These are phyloP conservation scores for Salix arbutifolia DNA, from an alignment of 345 rosid genomes.

Conservation along the genomic window DNA sequence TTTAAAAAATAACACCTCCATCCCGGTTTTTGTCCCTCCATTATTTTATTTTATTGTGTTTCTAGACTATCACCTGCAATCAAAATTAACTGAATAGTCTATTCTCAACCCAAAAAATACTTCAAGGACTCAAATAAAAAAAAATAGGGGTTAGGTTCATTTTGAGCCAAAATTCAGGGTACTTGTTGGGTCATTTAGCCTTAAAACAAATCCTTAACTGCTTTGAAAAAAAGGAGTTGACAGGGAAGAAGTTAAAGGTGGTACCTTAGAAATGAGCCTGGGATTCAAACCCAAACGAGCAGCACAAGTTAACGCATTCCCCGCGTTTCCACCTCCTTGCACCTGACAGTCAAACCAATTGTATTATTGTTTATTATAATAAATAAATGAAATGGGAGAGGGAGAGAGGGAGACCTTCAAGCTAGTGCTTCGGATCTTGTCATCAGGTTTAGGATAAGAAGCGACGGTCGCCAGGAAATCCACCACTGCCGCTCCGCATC, in stretches of 20 bases:
- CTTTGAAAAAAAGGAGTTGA: background rate
- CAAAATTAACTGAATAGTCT: too few species aligned
- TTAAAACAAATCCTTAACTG: background rate
- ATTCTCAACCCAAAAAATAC: too few species aligned
- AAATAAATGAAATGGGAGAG: background rate
- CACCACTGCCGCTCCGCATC: slow-evolving; percentile 51
- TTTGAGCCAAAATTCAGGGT: too few species aligned
- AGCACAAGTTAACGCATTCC: slow-evolving; percentile 38
- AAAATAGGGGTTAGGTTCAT: too few species aligned
- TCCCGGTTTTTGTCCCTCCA: too few species aligned
- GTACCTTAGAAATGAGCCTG: slow-evolving; percentile 41
- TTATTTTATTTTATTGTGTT: too few species aligned
- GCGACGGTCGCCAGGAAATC: slow-evolving; percentile 78
- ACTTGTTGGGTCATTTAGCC: too few species aligned
- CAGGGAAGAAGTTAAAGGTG: background rate
- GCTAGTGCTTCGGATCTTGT: slow-evolving; percentile 82
- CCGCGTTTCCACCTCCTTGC: slow-evolving; percentile 50
- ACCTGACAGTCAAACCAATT: slow-evolving; percentile 12
- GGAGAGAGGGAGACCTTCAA: slow-evolving; percentile 17
- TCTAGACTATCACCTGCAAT: too few species aligned
- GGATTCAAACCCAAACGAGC: slow-evolving; percentile 42
- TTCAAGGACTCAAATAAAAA: too few species aligned
- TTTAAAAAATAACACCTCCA: too few species aligned
- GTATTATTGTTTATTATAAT: too few species aligned
- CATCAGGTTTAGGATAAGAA: slow-evolving; percentile 75